phyloP scores from a whole-genome alignment of 176 grass and related monocot genomes.

The Urochloa ruziziensis region DNA sequence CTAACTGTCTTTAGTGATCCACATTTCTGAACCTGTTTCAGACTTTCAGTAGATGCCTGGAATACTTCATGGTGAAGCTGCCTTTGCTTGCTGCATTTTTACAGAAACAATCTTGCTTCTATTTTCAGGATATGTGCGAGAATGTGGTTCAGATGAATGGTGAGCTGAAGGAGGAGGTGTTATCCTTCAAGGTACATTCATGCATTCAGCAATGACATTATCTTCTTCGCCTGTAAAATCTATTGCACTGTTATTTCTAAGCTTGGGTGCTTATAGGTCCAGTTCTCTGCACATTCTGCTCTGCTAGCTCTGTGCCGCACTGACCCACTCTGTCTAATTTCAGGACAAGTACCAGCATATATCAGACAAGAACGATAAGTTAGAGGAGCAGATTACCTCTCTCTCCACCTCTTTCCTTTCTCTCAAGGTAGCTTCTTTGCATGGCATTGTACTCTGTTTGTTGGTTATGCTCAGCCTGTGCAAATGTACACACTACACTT shows the following conservation, averaged over 20 bases:
- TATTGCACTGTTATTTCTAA: not conserved
- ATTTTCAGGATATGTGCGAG: constrained; percentile 55
- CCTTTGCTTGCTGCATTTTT: constrained; percentile 9
- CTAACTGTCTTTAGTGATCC: not conserved
- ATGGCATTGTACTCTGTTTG: not conserved
- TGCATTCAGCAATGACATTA: not conserved
- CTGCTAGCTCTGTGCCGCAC: not conserved
- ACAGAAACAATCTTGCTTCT: not conserved
- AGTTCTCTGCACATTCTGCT: not conserved
- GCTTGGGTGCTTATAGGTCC: not conserved
- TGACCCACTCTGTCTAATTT: not conserved
- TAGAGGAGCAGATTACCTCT: constrained; percentile 48
- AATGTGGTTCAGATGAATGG: constrained; percentile 30
- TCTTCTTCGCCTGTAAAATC: not conserved
- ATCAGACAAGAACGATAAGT: constrained; percentile 42
- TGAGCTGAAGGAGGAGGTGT: constrained; percentile 43
- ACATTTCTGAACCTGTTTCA: not conserved
- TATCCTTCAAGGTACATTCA: constrained; percentile 49
- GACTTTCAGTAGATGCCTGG: not conserved
- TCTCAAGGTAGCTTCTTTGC: constrained; percentile 56
- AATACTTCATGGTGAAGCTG: not conserved
- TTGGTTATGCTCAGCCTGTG: not conserved
- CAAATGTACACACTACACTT: not conserved
- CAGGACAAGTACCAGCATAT: constrained; percentile 56
- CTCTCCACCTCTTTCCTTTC: constrained; percentile 49